Percentiles rank a stretch among this genome's conserved stretches.
These are phyloP conservation scores for Picea abies DNA, from an alignment of 83 land plant species.

Conservation along the genomic window DNA sequence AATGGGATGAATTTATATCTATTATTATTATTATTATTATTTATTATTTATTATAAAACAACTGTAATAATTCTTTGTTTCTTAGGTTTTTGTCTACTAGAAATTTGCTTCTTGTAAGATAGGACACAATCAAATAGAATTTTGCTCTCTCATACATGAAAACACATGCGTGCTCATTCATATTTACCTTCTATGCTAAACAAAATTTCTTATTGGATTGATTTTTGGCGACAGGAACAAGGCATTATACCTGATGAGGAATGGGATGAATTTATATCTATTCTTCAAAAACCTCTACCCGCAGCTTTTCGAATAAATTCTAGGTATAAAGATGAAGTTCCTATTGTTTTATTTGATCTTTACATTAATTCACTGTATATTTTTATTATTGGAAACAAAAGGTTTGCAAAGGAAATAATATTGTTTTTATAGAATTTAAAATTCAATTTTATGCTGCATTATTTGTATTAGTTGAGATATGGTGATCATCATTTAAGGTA, in stretches of 20 bases:
- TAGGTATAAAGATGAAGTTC: slow-evolving; percentile 40
- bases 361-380: not conserved
- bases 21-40: too few species aligned
- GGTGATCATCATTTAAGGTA: too few species aligned
- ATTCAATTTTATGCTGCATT: too few species aligned
- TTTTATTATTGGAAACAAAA: not conserved
- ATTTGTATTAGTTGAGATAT: too few species aligned
- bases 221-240: slow-evolving; percentile 63
- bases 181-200: not conserved
- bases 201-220: not conserved
- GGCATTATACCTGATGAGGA: slow-evolving; percentile 74
- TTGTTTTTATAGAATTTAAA: too few species aligned
- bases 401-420: not conserved
- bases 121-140: not conserved
- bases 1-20: slow-evolving; percentile 82
- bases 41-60: not conserved
- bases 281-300: slow-evolving; percentile 78
- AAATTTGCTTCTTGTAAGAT: too few species aligned
- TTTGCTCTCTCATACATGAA: not conserved
- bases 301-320: slow-evolving; percentile 94
- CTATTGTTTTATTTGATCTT: not conserved
- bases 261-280: slow-evolving; percentile 77
- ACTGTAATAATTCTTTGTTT: not conserved
- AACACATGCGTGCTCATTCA: not conserved
- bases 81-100: not conserved